Percentiles rank a stretch among this genome's conserved stretches.
These are phyloP conservation scores for Globisporangium emineosum DNA, from an alignment of 352 stramenopile genomes.

Conservation along the genomic window DNA sequence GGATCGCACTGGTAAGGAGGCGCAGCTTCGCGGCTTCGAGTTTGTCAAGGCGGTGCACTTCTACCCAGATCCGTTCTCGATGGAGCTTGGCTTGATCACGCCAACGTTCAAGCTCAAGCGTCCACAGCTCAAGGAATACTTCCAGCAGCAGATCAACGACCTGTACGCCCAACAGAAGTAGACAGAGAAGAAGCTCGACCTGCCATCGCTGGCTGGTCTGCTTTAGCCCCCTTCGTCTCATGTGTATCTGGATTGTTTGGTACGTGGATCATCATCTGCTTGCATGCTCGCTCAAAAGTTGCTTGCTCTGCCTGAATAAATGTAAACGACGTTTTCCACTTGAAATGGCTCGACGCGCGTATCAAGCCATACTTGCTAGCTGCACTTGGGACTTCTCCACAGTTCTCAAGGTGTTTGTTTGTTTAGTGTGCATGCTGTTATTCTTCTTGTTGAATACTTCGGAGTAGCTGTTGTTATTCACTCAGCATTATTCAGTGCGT, in stretches of 20 bases:
- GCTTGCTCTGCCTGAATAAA: slow-evolving; percentile 2
- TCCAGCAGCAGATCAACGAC: slow-evolving; percentile 44
- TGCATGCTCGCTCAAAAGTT: background rate
- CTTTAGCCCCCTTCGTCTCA: background rate
- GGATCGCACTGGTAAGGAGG: slow-evolving; percentile 39
- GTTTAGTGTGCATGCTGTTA: too few relatives aligned
- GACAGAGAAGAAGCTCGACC: background rate
- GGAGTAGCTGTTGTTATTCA: background rate
- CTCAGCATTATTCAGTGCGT: background rate
- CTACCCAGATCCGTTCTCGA: slow-evolving; percentile 79
- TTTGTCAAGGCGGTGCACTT: slow-evolving; percentile 87
- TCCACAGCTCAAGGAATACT: slow-evolving; percentile 47
- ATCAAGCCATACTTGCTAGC: too few relatives aligned
- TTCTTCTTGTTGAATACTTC: background rate
- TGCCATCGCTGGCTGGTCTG: background rate
- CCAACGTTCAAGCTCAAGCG: slow-evolving; percentile 96
- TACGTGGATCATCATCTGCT: background rate
- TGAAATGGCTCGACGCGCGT: background rate
- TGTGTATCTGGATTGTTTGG: background rate
- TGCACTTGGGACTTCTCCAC: too few relatives aligned
- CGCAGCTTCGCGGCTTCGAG: slow-evolving; percentile 91
- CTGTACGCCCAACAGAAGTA: slow-evolving; percentile 50
- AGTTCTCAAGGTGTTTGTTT: background rate
- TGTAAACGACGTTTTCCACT: slow-evolving; percentile 7
- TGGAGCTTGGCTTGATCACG: slow-evolving; percentile 92